Conservation (phyloP, 2,329 filamentous ascomycete genomes). For the Colletotrichum sp. region DNA sequence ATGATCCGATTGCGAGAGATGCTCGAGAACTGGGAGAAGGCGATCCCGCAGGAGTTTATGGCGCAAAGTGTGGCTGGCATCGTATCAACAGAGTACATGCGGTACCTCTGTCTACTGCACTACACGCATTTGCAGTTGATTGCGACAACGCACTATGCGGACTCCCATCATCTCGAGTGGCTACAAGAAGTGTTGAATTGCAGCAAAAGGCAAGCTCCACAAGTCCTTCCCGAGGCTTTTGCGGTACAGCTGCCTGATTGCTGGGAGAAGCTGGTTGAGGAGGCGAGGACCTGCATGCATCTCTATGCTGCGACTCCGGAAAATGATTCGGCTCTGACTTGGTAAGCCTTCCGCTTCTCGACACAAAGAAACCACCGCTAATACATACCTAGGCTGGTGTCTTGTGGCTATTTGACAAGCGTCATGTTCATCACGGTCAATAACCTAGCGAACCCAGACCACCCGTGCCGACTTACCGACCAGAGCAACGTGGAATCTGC, state of each 20-base stretch:
- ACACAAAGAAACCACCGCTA: fast-evolving
- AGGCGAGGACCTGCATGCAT: slow-evolving; percentile 8
- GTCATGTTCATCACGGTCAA: slow-evolving; percentile 18
- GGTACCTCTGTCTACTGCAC: slow-evolving; percentile 9
- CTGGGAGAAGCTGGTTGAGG: slow-evolving; percentile 8
- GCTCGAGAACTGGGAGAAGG: slow-evolving; percentile 12
- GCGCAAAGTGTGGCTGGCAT: neutral
- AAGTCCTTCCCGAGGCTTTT: neutral
- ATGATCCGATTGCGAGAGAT: neutral
- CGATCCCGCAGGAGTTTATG: neutral
- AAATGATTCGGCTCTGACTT: slow-evolving; percentile 9
- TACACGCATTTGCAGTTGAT: slow-evolving; percentile 9
- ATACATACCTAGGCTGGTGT: neutral
- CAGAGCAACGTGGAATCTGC: slow-evolving; percentile 15
- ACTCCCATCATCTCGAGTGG: slow-evolving; percentile 17
- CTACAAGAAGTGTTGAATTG: neutral
- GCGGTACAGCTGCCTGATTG: neutral
- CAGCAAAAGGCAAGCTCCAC: neutral
- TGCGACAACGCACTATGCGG: neutral
- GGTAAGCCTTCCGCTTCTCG: neutral
- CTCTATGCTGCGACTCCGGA: slow-evolving; percentile 6
- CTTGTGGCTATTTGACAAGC: slow-evolving; percentile 13
- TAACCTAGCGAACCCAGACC: neutral
- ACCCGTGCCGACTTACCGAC: neutral
- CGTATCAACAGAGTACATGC: neutral